Base-by-base conservation (phyloP, 352 stramenopile genomes). In the Pythium sukuiense region DNA sequence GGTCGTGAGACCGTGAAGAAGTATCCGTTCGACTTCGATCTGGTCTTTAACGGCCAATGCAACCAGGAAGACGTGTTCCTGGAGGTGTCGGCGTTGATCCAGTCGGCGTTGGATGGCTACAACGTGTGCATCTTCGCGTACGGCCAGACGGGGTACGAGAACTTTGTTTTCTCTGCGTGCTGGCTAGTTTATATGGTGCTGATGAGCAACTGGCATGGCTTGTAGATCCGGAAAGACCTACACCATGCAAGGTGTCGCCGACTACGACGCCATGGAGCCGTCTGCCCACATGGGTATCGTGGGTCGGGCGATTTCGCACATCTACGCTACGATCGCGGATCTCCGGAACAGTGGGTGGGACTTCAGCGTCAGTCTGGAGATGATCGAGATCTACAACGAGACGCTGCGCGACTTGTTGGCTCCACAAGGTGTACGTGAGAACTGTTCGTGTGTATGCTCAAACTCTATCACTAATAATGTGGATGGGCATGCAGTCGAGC, bases 351-450 rank as follows among this genome's bases (percentile, higher is more conserved):
- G 83, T 32, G 85, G 87, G 20, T 96, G 88, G 88, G 64, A 77
- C n/a, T 94, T 93, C 53, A 67, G 54, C 18, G 76, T 92, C 12
- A 88, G 64, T 27, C 55, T 95, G 29, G 86, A 95, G 67, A 85
- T 99, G 71, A 82, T 99, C 27, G 97, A 99, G 78, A 98, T 99
- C 55, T 99, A 99, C 84, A 99, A 99, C 63, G 96, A 99, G 73
- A 91, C 96, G 14, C 79, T 99, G 35, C 80, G 89, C 11, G 97
- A 99, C 63, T 65, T 99, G 39, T 75, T 99, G 30, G 76, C 85
- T 45, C 65, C 77, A n/a, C 59, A 52, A 37, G 75, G 76, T 32
- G 82, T 89, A 80, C 59, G 80, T 74, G 5, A 4, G 8, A 66
- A 49, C 20, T 13, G 1, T 65, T 48, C 1, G 7, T 43, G 35